phyloP scores from a whole-genome alignment of 805 yeast species.

The Kuraishia hungarica region DNA sequence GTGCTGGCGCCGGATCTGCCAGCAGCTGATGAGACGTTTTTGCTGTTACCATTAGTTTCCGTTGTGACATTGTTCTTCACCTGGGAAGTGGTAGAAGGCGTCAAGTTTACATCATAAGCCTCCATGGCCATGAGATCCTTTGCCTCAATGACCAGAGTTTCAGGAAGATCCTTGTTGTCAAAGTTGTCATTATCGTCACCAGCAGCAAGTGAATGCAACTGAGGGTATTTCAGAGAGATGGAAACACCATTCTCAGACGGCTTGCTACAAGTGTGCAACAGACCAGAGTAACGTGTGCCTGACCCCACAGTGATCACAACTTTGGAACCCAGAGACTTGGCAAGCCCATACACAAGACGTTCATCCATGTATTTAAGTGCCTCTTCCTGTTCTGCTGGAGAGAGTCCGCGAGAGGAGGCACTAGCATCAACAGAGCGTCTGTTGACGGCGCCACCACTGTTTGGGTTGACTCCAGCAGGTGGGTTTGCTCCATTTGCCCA shows the following conservation, averaged over 20 bases:
- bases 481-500: slow-evolving; percentile 6
- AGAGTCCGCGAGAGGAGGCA: slow-evolving; percentile 14
- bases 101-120: slow-evolving; percentile 29
- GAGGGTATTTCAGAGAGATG: slow-evolving; percentile 46
- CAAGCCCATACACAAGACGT: slow-evolving; percentile 43
- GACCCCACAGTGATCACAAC: slow-evolving; percentile 53
- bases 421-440: slow-evolving; percentile 1
- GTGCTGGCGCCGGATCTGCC: slow-evolving; percentile 1
- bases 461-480: neutral
- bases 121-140: slow-evolving; percentile 45
- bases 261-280: slow-evolving; percentile 39
- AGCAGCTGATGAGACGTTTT: slow-evolving; percentile 2
- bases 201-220: slow-evolving; percentile 20
- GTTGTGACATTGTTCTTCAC: slow-evolving; percentile 3
- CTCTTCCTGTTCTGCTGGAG: slow-evolving; percentile 18
- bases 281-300: slow-evolving; percentile 53
- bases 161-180: slow-evolving; percentile 28
- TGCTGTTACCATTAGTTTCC: slow-evolving; percentile 5
- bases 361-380: slow-evolving; percentile 36
- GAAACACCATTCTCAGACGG: slow-evolving; percentile 39
- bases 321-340: slow-evolving; percentile 51
- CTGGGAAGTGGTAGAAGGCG: slow-evolving; percentile 4
- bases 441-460: neutral
- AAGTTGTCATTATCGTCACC: slow-evolving; percentile 23
- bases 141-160: slow-evolving; percentile 34